Percentiles rank a stretch among this genome's conserved stretches.
Conservation (phyloP, 306 rosid genomes). For the Vicia sativa region DNA sequence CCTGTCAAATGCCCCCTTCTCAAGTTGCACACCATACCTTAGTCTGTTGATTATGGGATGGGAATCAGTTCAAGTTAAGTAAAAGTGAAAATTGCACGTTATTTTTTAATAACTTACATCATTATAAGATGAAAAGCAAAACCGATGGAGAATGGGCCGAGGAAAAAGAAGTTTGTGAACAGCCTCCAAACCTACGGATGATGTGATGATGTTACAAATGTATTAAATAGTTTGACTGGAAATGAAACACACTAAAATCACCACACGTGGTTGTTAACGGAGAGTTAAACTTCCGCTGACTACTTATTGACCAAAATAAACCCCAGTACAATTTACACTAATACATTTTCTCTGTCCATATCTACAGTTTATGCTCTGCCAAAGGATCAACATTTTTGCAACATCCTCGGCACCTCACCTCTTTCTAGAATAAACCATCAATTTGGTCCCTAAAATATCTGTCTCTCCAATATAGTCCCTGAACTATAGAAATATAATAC, state of each 20-base stretch:
- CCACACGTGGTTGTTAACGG: neutral
- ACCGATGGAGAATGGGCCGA: slow-evolving; percentile 82
- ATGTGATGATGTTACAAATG: slow-evolving; percentile 30
- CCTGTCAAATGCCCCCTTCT: slow-evolving; percentile 85
- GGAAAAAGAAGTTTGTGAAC: slow-evolving; percentile 84
- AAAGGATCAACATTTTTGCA: slow-evolving; percentile 4
- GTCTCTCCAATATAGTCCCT: too few species aligned
- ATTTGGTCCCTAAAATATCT: too few species aligned
- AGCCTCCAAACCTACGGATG: slow-evolving; percentile 90
- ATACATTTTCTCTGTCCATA: neutral
- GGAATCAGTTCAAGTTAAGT: slow-evolving; percentile 23
- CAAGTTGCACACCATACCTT: slow-evolving; percentile 97
- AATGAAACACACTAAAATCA: slow-evolving; percentile 3
- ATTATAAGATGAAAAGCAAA: slow-evolving; percentile 89
- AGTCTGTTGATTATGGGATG: slow-evolving; percentile 54
- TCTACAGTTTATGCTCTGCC: neutral
- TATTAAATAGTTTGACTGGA: slow-evolving; percentile 15
- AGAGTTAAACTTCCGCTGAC: slow-evolving; percentile 19
- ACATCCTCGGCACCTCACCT: too few species aligned
- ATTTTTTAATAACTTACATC: slow-evolving; percentile 67
- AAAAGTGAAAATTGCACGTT: slow-evolving; percentile 18
- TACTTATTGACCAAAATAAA: neutral
- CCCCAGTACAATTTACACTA: neutral
- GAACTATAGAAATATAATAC: too few species aligned
- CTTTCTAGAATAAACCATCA: too few species aligned